phyloP scores from a whole-genome alignment of 2,329 filamentous ascomycete genomes.

The Colletotrichum sp. region DNA sequence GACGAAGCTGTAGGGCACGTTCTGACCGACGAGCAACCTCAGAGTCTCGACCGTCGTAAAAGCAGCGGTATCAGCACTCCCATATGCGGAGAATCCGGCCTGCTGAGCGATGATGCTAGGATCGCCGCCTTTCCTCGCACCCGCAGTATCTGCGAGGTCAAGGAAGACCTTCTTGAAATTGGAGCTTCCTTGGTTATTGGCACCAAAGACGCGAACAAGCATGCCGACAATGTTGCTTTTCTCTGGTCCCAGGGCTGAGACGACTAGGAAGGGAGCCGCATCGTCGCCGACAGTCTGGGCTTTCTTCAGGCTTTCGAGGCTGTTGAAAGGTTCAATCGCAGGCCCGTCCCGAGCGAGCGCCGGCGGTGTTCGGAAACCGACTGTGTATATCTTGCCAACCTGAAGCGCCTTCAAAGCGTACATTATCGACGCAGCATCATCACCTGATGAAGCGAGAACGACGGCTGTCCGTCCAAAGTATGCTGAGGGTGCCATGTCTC shows the following conservation, averaged over 20 bases:
- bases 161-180: slow-evolving; percentile 74
- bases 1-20: slow-evolving; percentile 88
- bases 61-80: slow-evolving; percentile 78
- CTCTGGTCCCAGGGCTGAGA: slow-evolving; percentile 79
- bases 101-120: slow-evolving; percentile 73
- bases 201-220: slow-evolving; percentile 74
- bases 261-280: slow-evolving; percentile 76
- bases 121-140: slow-evolving; percentile 68
- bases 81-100: slow-evolving; percentile 81
- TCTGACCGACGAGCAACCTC: slow-evolving; percentile 80
- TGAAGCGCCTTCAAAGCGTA: slow-evolving; percentile 79
- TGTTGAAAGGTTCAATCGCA: slow-evolving; percentile 80
- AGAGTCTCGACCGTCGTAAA: slow-evolving; percentile 87
- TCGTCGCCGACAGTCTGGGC: slow-evolving; percentile 54
- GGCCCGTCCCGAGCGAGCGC: slow-evolving; percentile 67
- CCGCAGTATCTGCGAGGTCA: slow-evolving; percentile 71
- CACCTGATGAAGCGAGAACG: slow-evolving; percentile 73
- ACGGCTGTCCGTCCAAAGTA: slow-evolving; percentile 79
- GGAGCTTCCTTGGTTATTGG: slow-evolving; percentile 36
- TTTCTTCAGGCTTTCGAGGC: slow-evolving; percentile 66
- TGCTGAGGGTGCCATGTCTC: slow-evolving; percentile 82
- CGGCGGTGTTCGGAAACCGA: slow-evolving; percentile 74
- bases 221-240: slow-evolving; percentile 82
- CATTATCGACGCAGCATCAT: slow-evolving; percentile 79
- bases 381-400: slow-evolving; percentile 81